Conservation (phyloP, 805 yeast species). For the Candida piceae region DNA sequence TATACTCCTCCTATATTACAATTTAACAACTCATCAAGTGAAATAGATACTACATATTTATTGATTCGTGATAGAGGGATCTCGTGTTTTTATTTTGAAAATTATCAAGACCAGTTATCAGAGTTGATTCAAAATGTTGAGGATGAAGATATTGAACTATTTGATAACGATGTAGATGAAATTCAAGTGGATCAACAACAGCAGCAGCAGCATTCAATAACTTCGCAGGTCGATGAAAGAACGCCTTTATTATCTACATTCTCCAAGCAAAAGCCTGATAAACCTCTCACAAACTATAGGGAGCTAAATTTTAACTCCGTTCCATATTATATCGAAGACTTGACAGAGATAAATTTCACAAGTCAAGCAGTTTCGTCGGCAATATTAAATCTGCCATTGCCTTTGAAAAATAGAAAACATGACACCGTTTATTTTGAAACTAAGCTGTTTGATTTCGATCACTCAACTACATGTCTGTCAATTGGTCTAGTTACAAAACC, state of each 20-base stretch:
- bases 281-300: conserved; percentile 9
- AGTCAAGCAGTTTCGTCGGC: conserved; percentile 22
- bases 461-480: conserved; percentile 47
- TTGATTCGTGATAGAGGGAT: conserved; percentile 34
- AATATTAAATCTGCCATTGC: conserved; percentile 29
- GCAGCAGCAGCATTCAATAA: not conserved
- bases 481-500: conserved; percentile 70
- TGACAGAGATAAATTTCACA: conserved; percentile 28
- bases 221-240: conserved; percentile 13
- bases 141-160: conserved; percentile 10
- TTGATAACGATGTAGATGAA: not conserved
- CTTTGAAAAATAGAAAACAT: conserved; percentile 31
- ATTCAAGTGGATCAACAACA: not conserved
- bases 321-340: conserved; percentile 30
- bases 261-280: conserved; percentile 2
- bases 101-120: conserved; percentile 27
- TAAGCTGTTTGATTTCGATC: conserved; percentile 38
- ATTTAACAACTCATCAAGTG: conserved; percentile 21
- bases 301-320: conserved; percentile 11
- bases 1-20: conserved; percentile 22
- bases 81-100: conserved; percentile 27
- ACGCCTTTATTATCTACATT: conserved; percentile 16
- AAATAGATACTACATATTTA: conserved; percentile 26
- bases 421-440: conserved; percentile 67
- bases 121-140: conserved; percentile 17